Evolutionary conservation across 805 yeast species (phyloP), one percentile per base, ranked within the genome.

Genomic region (Saturnispora besseyi): DNA sequence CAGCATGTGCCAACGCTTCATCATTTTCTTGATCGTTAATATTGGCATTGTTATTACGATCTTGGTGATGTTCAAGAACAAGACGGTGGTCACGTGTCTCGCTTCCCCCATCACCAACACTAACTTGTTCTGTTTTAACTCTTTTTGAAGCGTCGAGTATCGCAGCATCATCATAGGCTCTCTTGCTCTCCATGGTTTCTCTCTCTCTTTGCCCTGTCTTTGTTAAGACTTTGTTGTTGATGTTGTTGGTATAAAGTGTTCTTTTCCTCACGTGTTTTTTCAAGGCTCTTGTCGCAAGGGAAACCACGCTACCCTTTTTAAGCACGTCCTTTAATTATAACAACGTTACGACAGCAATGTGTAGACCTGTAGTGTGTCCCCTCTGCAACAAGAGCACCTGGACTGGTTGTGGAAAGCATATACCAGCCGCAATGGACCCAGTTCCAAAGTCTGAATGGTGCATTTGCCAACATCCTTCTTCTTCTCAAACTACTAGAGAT

Each of bases 401-500:
- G 77, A 57, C 57, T 29, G 78, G 78, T 13, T 74, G 78, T 60
- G 78, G 77, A 3, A 44, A 57, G 33, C 78, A 74, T 53, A 63
- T 73, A 37, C 68, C 75, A 10, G 22, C 54, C 1, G 75, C 74
- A 11, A 70, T 74, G 75, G 51, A 56, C n/a, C 51, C 53, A 5
- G 55, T 59, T 15, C 67, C 73, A 11, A 62, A 63, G 46, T 65
- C 59, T 9, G 51, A 68, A 34, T 72, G 76, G 74, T 67, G 73
- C 50, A 51, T 57, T 33, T 68, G 71, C 48, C 6, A 44, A n/a
- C 64, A 62, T 48, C 60, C 62, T 21, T 55, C 55, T 9, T 64
- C 60, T 41, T 58, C 58, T 0, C 46, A 45, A 7, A 56, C 65
- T 5, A 53, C 61, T 4, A 54, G 53, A 13, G 70, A 63, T 1